Conservation (phyloP, 208 protist species). For the Leishmania major region DNA sequence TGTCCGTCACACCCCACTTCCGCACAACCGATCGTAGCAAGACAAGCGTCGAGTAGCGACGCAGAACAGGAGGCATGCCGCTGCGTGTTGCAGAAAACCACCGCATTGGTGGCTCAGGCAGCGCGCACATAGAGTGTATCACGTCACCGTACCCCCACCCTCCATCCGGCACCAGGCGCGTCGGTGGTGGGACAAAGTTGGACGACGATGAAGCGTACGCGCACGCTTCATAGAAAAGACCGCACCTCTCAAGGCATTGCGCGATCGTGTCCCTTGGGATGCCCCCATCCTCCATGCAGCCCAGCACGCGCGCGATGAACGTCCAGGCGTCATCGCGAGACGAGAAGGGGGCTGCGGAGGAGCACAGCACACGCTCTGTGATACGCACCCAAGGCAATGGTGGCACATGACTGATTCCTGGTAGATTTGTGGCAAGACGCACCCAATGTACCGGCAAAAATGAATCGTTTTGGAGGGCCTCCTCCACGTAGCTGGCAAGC, state of each 20-base stretch:
- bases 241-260: constrained; percentile 13
- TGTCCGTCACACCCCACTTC: constrained; percentile 8
- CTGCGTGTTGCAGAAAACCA: constrained; percentile 6
- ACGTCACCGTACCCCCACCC: constrained; percentile 18
- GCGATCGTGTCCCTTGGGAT: neutral
- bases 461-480: neutral
- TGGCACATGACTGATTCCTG: neutral
- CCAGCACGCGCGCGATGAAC: constrained; percentile 10
- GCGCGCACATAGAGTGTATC: constrained; percentile 21
- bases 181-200: neutral
- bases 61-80: constrained; percentile 27
- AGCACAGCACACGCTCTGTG: constrained; percentile 7
- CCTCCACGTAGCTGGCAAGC: neutral
- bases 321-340: constrained; percentile 13
- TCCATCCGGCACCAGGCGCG: neutral
- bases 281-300: constrained; percentile 9
- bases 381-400: constrained; percentile 10
- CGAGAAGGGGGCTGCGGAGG: neutral
- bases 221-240: constrained; percentile 24
- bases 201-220: constrained; percentile 24
- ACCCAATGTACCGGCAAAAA: constrained; percentile 21
- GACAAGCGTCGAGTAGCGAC: constrained; percentile 21
- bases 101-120: constrained; percentile 15
- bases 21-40: constrained; percentile 20
- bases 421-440: neutral